phyloP scores from a whole-genome alignment of 805 yeast genomes.

The Barnettozyma pratensis region DNA sequence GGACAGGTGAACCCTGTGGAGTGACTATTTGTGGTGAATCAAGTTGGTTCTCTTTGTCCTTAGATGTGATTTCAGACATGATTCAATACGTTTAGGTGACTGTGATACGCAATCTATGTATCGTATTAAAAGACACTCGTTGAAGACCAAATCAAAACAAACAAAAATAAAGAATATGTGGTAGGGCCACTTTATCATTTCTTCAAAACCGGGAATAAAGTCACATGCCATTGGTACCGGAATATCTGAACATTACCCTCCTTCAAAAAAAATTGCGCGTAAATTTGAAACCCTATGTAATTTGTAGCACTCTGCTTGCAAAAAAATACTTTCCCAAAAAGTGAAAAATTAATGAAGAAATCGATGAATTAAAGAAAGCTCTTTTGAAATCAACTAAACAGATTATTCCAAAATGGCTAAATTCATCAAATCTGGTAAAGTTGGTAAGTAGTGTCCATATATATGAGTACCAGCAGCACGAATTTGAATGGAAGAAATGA shows the following conservation, averaged over 20 bases:
- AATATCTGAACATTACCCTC: background rate
- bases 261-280: background rate
- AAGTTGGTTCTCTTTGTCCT: slow-evolving; percentile 16
- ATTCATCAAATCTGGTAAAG: slow-evolving; percentile 96
- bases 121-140: too few species aligned
- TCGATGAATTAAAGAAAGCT: slow-evolving; percentile 1
- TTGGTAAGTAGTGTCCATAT: slow-evolving; percentile 65
- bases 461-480: background rate
- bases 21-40: background rate
- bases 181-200: too few species aligned
- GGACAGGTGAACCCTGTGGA: slow-evolving; percentile 15
- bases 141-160: too few species aligned
- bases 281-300: slow-evolving; percentile 1
- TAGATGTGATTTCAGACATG: background rate
- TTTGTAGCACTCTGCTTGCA: slow-evolving; percentile 2
- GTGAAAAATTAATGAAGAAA: slow-evolving; percentile 8
- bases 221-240: background rate
- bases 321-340: slow-evolving; percentile 1
- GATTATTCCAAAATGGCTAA: slow-evolving; percentile 70
- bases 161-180: too few species aligned
- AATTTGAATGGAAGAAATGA: too few species aligned
- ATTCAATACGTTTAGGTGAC: background rate
- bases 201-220: too few species aligned
- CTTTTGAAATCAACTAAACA: background rate
- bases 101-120: too few species aligned